Base-by-base conservation (phyloP, 2,329 filamentous ascomycete species). In the Aspergillus glaucus region DNA sequence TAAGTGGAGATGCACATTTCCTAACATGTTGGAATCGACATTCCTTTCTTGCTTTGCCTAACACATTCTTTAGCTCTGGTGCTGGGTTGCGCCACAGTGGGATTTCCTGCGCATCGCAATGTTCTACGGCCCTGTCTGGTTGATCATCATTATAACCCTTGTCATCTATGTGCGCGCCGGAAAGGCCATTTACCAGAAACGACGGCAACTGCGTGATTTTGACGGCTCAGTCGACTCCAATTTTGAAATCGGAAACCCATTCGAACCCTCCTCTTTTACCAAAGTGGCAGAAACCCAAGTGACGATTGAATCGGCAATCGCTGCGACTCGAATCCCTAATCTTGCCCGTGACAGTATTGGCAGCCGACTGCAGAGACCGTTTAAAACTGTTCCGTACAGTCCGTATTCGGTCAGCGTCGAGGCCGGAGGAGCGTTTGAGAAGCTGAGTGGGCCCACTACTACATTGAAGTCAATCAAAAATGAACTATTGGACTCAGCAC, bases 71-170 rank as follows among this genome's bases (percentile, higher is more conserved):
- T n/a, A 79, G 75, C 68, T 93, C 19, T 94, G 88, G 88, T 94
- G 88, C 63, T 93, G 88, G 88, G 76, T 93, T 15, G 72, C 77
- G 2, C 62, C 71, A 2, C 68, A 79, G 4, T 90, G 84, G 79
- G 84, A 88, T 48, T 78, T 84, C 50, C 80, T 87, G 66, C 84
- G 88, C 36, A 82, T 93, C 49, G 79, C 80, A 3, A 79, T 82
- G 24, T 92, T 91, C 63, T 94, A 93, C 48, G 71, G 65, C 2
- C 70, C 70, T 4, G 65, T 71, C 22, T 74, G 71, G 71, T 61
- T 70, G 19, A 59, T 71, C 46, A 69, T 74, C 43, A 55, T 62
- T 6, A 39, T 69, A 19, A 72, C 70, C 2, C 61, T 71, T 36
- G 57, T 61, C 49, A 70, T 74, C 24, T 71, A 74, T 55, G 54